A percentile compares a stretch with the other conserved stretches of the same genome.
phyloP scores from a whole-genome alignment of 148 eudicot species.

The Arbutus unedo region DNA sequence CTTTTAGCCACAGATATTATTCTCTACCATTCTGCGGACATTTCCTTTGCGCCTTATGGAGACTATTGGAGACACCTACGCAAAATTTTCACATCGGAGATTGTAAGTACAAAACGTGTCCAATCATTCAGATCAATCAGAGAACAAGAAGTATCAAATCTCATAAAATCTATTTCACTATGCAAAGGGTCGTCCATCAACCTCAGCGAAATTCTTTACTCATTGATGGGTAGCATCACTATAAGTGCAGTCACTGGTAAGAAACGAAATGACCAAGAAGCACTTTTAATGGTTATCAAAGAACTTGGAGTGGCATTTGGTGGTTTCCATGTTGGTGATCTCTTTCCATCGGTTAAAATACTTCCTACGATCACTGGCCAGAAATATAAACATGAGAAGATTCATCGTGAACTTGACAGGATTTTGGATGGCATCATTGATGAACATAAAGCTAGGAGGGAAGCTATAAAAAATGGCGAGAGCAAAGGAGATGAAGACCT shows the following conservation, averaged over 20 bases:
- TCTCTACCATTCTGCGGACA: not conserved
- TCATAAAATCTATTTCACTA: not conserved
- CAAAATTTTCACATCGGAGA: not conserved
- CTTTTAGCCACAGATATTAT: not conserved
- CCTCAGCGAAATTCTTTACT: not conserved
- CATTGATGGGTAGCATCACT: slow-evolving; percentile 4
- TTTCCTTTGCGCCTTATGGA: not conserved
- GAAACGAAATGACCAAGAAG: slow-evolving; percentile 15
- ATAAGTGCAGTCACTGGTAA: slow-evolving; percentile 27
- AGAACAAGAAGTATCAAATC: not conserved
- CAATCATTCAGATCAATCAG: not conserved
- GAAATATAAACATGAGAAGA: not conserved
- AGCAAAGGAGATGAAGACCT: too few relatives aligned
- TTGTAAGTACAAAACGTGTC: not conserved
- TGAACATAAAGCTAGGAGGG: too few relatives aligned
- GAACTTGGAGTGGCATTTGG: not conserved
- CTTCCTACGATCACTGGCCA: not conserved
- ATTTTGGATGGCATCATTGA: too few relatives aligned
- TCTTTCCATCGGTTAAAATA: not conserved
- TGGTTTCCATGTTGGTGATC: slow-evolving; percentile 25
- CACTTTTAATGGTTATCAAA: slow-evolving; percentile 6
- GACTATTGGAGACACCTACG: not conserved
- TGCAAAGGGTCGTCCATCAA: not conserved
- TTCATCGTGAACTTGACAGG: not conserved
- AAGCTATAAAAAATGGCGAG: too few relatives aligned